These are phyloP conservation scores for Agrostemma githago DNA, from an alignment of 148 eudicot species.

Conservation along the genomic window DNA sequence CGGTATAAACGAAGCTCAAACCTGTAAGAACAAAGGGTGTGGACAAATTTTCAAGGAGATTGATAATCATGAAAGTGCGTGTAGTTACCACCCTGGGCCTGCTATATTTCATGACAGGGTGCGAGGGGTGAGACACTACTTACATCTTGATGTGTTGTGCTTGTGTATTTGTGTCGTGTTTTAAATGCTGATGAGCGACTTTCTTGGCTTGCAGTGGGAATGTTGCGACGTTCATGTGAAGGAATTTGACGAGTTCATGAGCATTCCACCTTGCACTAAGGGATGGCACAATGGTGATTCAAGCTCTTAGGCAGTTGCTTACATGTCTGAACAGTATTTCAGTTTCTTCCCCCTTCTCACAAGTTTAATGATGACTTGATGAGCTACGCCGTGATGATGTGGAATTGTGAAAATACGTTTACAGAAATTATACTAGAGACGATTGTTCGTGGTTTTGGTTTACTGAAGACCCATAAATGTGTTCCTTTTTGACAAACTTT, in stretches of 20 bases:
- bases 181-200: constrained; percentile 4
- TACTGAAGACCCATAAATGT: not conserved
- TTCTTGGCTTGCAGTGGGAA: constrained; percentile 68
- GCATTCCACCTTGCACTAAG: constrained; percentile 79
- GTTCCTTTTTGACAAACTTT: not conserved
- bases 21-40: constrained; percentile 84
- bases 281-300: constrained; percentile 96
- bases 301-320: constrained; percentile 23
- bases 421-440: not conserved
- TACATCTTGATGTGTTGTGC: not conserved
- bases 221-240: constrained; percentile 90
- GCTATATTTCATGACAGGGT: constrained; percentile 80
- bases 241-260: constrained; percentile 96
- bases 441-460: not conserved
- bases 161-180: not conserved
- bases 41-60: constrained; percentile 77
- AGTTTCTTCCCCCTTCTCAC: constrained; percentile 1
- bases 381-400: not conserved
- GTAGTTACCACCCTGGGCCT: constrained; percentile 93
- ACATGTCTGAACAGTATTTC: not conserved
- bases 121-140: constrained; percentile 70
- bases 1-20: constrained; percentile 68
- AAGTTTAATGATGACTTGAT: constrained; percentile 9
- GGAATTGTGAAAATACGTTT: not conserved
- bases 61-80: constrained; percentile 75